These are phyloP conservation scores for Ophiorrhiza pumila DNA, from an alignment of 257 asterid species.

Conservation along the genomic window DNA sequence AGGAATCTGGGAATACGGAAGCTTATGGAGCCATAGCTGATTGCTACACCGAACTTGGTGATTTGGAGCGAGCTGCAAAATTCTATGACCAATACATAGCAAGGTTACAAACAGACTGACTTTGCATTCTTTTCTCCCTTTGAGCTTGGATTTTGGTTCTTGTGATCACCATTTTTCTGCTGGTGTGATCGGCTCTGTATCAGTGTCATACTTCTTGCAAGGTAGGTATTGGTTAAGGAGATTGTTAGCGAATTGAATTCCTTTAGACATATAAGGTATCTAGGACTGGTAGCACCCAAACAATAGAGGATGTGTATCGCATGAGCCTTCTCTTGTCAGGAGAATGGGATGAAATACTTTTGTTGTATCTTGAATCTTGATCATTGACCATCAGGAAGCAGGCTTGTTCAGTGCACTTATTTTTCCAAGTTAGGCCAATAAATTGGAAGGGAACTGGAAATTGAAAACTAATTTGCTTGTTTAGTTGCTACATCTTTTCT, in stretches of 20 bases:
- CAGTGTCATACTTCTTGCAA: not conserved
- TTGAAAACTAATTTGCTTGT: not conserved
- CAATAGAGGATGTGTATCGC: not conserved
- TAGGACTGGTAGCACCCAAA: not conserved
- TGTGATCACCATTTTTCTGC: conserved; percentile 19
- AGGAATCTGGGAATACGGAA: conserved; percentile 88
- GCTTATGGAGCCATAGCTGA: conserved; percentile 98
- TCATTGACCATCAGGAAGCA: not conserved
- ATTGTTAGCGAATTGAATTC: conserved; percentile 6
- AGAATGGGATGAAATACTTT: not conserved
- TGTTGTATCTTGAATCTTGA: not conserved
- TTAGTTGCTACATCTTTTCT: no score
- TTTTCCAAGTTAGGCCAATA: not conserved
- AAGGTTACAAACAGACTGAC: conserved; percentile 78
- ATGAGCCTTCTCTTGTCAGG: conserved; percentile 1
- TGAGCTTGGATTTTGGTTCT: conserved; percentile 1
- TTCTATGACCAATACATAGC: conserved; percentile 85
- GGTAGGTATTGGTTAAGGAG: conserved; percentile 4
- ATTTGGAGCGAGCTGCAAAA: conserved; percentile 83
- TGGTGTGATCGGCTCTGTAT: conserved; percentile 3
- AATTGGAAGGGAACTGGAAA: not conserved
- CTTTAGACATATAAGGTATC: not conserved
- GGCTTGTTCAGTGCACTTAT: not conserved
- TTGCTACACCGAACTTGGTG: conserved; percentile 95
- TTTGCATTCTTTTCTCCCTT: not conserved